Evolutionary conservation across 1,284 basidiomycete genomes (phyloP).

Genomic region (Ganoderma sinense): DNA sequence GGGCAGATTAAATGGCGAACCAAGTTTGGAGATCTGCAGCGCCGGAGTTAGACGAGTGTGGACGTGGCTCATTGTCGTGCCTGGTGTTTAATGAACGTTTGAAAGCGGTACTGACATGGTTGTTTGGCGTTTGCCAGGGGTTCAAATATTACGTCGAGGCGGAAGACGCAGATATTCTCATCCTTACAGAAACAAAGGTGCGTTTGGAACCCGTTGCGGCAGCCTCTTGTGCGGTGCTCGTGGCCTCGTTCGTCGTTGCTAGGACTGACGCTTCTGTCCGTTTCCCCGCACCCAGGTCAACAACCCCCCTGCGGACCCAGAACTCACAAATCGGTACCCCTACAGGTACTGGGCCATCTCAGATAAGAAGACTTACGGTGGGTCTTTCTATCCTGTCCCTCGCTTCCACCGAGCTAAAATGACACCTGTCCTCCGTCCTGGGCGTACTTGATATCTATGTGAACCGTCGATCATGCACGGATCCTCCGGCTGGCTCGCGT

Average conservation of each 20-base stretch:
- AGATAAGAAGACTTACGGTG: conserved; percentile 79
- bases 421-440: background rate
- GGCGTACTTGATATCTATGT: background rate
- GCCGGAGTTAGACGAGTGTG: background rate
- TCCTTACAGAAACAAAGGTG: conserved; percentile 86
- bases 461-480: background rate
- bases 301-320: conserved; percentile 65
- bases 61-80: background rate
- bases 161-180: conserved; percentile 82
- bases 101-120: background rate
- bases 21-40: background rate
- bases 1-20: background rate
- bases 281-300: conserved; percentile 59
- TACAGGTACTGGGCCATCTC: conserved; percentile 81
- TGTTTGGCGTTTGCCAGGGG: conserved; percentile 55
- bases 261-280: background rate
- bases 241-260: background rate
- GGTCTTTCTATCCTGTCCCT: conserved; percentile 27
- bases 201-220: conserved; percentile 1
- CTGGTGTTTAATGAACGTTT: background rate
- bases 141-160: conserved; percentile 83
- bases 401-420: background rate
- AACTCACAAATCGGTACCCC: conserved; percentile 64
- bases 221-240: background rate
- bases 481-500: background rate